Conservation (phyloP, 75 land plant species). For the Cunninghamia lanceolata region DNA sequence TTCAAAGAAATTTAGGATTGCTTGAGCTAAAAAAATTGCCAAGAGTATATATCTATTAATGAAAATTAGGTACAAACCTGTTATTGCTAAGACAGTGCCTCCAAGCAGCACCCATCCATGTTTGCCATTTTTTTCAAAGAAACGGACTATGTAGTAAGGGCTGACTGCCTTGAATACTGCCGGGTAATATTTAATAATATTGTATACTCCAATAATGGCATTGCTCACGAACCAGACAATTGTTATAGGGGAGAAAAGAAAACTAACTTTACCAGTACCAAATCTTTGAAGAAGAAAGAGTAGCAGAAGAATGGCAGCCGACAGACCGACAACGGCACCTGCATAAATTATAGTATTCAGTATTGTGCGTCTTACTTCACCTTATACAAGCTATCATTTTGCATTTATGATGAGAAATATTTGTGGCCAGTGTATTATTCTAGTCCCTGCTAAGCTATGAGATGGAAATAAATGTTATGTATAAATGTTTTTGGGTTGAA, state of each 20-base stretch:
- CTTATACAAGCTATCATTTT: background rate
- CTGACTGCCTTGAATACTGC: constrained; percentile 38
- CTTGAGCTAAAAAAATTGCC: background rate
- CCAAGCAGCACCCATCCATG: constrained; percentile 48
- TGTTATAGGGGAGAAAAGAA: constrained; percentile 56
- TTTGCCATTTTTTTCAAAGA: constrained; percentile 25
- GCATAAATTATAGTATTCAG: background rate
- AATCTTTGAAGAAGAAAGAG: constrained; percentile 43
- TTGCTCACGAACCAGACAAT: constrained; percentile 43
- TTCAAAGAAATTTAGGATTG: background rate
- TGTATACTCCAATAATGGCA: constrained; percentile 47
- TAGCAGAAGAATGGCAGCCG: constrained; percentile 34
- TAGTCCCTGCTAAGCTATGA: too few relatives aligned
- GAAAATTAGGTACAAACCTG: constrained; percentile 29
- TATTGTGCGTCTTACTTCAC: background rate
- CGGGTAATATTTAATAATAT: constrained; percentile 33
- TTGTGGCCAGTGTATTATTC: too few relatives aligned
- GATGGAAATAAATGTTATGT: background rate
- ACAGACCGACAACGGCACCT: constrained; percentile 30
- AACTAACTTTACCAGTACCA: constrained; percentile 50
- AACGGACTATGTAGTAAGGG: constrained; percentile 43
- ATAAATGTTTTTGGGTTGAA: background rate
- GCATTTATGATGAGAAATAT: background rate
- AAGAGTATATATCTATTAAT: background rate
- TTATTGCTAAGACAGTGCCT: constrained; percentile 42